phyloP scores from a whole-genome alignment of 2,329 filamentous ascomycete species.

The Cercospora sojina region DNA sequence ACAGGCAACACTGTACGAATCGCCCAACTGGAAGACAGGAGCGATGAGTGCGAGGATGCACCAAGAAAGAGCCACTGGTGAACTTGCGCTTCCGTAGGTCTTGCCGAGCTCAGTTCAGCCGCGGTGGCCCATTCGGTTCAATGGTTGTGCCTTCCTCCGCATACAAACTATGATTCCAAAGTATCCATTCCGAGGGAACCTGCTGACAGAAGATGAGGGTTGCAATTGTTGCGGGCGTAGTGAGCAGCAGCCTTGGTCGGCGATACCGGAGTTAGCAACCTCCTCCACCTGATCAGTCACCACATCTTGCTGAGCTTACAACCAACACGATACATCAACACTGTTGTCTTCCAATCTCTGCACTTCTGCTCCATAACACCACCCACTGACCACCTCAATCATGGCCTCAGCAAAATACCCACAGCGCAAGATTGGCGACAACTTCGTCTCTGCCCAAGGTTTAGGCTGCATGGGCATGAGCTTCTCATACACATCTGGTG shows the following conservation, averaged over 20 bases:
- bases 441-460: constrained; percentile 36
- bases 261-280: background rate
- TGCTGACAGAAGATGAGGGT: background rate
- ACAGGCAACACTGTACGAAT: too few species aligned
- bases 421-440: constrained; percentile 45
- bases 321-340: background rate
- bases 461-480: constrained; percentile 41
- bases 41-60: too few species aligned
- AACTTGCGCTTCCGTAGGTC: too few species aligned
- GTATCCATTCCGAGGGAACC: background rate
- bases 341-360: background rate
- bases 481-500: constrained; percentile 37
- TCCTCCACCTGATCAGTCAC: background rate
- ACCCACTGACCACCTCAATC: background rate
- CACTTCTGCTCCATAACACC: fast-evolving
- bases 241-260: background rate
- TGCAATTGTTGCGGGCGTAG: background rate
- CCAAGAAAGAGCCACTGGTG: too few species aligned
- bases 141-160: background rate
- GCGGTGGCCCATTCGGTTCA: background rate
- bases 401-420: constrained; percentile 36
- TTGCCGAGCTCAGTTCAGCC: too few species aligned
- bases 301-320: background rate
- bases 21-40: too few species aligned
- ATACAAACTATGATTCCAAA: too few species aligned